Evolutionary conservation across 2,329 filamentous ascomycete genomes (phyloP).

Genomic region (Coniochaeta ligniaria): DNA sequence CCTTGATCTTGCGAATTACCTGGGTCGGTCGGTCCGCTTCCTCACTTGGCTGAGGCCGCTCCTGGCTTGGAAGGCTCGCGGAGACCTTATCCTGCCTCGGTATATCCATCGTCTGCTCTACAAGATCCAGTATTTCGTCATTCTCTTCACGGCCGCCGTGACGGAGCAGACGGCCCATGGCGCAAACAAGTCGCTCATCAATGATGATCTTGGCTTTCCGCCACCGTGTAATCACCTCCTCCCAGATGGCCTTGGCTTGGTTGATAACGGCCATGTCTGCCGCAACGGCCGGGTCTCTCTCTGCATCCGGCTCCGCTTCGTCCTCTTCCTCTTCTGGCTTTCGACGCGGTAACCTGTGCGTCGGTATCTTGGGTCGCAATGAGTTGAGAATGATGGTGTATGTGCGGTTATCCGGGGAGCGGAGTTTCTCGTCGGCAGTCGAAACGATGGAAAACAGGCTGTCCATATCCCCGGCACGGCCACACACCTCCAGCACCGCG

Average conservation of each 20-base stretch:
- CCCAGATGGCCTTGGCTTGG: slow-evolving; percentile 72
- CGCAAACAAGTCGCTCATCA: slow-evolving; percentile 71
- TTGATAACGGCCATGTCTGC: slow-evolving; percentile 41
- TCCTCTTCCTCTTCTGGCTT: slow-evolving; percentile 20
- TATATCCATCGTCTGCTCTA: slow-evolving; percentile 78
- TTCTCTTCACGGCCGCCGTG: slow-evolving; percentile 56
- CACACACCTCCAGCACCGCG: slow-evolving; percentile 77
- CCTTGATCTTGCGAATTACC: not conserved
- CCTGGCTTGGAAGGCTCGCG: not conserved
- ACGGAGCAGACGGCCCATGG: slow-evolving; percentile 75
- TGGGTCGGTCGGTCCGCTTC: slow-evolving; percentile 1
- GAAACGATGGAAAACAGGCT: slow-evolving; percentile 69
- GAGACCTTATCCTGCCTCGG: slow-evolving; percentile 41
- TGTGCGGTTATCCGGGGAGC: slow-evolving; percentile 62
- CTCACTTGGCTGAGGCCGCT: not conserved
- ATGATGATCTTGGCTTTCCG: slow-evolving; percentile 59
- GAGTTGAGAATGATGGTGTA: slow-evolving; percentile 81
- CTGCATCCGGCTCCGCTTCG: slow-evolving; percentile 9
- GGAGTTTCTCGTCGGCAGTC: slow-evolving; percentile 58
- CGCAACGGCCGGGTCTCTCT: not conserved
- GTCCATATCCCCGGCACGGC: slow-evolving; percentile 67
- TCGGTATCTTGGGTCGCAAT: slow-evolving; percentile 41
- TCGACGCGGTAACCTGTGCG: slow-evolving; percentile 22
- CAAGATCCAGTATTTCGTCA: slow-evolving; percentile 64
- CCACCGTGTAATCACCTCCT: slow-evolving; percentile 73